Percentiles rank a stretch among this genome's conserved stretches.
Evolutionary conservation across 2,329 filamentous ascomycete species (phyloP).

Genomic region (Botrytis fragariae): DNA sequence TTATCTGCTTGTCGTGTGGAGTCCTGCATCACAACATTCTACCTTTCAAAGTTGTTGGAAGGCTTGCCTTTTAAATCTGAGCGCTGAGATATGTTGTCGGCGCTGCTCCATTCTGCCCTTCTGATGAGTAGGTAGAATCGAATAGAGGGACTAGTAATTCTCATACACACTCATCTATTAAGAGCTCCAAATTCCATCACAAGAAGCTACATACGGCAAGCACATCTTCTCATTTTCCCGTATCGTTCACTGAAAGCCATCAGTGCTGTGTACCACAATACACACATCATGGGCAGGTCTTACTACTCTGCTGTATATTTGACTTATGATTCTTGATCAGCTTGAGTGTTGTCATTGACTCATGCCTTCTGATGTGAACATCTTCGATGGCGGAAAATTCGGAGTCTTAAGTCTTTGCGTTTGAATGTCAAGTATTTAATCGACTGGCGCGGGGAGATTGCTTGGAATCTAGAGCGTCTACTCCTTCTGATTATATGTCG

Average conservation of each 20-base stretch:
- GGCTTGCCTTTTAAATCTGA: neutral
- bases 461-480: neutral
- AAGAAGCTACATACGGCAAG: neutral
- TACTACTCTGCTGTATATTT: too few relatives aligned
- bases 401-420: neutral
- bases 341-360: neutral
- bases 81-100: neutral
- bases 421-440: rapidly evolving
- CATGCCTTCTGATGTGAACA: rapidly evolving
- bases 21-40: neutral
- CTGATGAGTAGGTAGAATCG: rapidly evolving
- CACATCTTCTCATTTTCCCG: neutral
- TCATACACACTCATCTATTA: neutral
- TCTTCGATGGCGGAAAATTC: rapidly evolving
- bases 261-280: neutral
- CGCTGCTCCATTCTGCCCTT: rapidly evolving
- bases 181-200: neutral
- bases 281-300: neutral
- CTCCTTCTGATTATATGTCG: neutral
- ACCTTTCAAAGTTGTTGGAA: neutral
- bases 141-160: neutral
- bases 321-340: neutral
- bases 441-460: rapidly evolving
- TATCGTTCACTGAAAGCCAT: neutral
- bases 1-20: neutral